phyloP scores from a whole-genome alignment of 2,329 filamentous ascomycete genomes.

The Penicillium sp. region DNA sequence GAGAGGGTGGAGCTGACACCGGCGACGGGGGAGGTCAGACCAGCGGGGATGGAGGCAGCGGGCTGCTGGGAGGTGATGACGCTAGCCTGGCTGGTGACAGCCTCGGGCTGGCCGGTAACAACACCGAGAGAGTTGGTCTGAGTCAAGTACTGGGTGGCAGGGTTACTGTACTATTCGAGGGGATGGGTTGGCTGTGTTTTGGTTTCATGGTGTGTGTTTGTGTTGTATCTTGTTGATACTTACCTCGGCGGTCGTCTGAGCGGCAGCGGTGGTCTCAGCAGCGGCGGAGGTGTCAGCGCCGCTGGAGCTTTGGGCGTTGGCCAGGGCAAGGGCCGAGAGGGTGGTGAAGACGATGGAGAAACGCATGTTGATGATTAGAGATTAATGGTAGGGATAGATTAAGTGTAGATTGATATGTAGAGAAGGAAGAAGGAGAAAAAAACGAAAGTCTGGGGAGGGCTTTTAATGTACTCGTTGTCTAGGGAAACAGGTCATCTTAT shows the following conservation, averaged over 20 bases:
- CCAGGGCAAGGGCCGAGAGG: constrained; percentile 46
- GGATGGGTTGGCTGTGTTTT: constrained; percentile 1
- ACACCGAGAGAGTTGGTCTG: constrained; percentile 53
- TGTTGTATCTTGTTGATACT: constrained; percentile 7
- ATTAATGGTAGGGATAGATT: constrained; percentile 8
- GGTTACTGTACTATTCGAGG: constrained; percentile 40
- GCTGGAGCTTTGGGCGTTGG: constrained; percentile 41
- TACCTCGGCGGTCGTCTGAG: constrained; percentile 17
- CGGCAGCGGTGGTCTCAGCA: neutral
- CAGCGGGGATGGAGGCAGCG: constrained; percentile 46
- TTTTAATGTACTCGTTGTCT: constrained; percentile 12
- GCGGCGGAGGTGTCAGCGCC: constrained; percentile 9
- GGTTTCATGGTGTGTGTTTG: neutral
- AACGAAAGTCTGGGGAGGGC: neutral
- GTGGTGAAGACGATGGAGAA: constrained; percentile 46
- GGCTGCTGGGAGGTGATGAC: constrained; percentile 35
- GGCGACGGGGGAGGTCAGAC: constrained; percentile 31
- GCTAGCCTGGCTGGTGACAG: constrained; percentile 34
- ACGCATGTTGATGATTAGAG: constrained; percentile 46
- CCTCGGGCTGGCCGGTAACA: constrained; percentile 49
- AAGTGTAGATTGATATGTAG: neutral
- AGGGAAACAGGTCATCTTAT: constrained; percentile 12
- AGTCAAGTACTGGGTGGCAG: constrained; percentile 47
- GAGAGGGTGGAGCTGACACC: constrained; percentile 28
- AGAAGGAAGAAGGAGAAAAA: constrained; percentile 5